Conservation (phyloP, 1,284 basidiomycete species). For the Pholiota adiposa region DNA sequence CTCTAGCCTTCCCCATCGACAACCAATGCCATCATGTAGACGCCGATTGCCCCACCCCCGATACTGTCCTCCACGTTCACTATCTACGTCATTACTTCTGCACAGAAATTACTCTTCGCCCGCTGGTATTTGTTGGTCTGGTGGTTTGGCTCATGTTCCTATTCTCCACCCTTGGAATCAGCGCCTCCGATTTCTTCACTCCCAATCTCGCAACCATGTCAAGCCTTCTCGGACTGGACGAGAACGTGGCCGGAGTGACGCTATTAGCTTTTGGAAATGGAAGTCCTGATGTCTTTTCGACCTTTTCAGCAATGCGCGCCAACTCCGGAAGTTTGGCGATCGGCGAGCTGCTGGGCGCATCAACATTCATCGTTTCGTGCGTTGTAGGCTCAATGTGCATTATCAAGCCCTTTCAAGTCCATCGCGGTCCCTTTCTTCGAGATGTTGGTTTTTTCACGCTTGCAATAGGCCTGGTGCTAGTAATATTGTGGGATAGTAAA, state of each 20-base stretch:
- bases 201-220: slow-evolving; percentile 91
- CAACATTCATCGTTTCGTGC: slow-evolving; percentile 94
- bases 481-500: slow-evolving; percentile 80
- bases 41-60: slow-evolving; percentile 53
- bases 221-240: slow-evolving; percentile 80
- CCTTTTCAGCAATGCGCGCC: slow-evolving; percentile 90
- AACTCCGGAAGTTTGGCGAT: slow-evolving; percentile 90
- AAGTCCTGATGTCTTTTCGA: slow-evolving; percentile 92
- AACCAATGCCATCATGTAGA: slow-evolving; percentile 69
- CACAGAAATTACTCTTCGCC: slow-evolving; percentile 52
- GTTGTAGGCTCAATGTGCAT: slow-evolving; percentile 97
- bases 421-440: slow-evolving; percentile 81
- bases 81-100: slow-evolving; percentile 78
- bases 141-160: slow-evolving; percentile 82
- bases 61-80: slow-evolving; percentile 70
- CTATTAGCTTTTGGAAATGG: slow-evolving; percentile 95
- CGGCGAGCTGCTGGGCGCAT: slow-evolving; percentile 94
- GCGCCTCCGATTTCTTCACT: slow-evolving; percentile 94
- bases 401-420: slow-evolving; percentile 90
- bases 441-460: slow-evolving; percentile 93
- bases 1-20: slow-evolving; percentile 53
- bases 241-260: slow-evolving; percentile 92
- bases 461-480: slow-evolving; percentile 76
- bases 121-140: slow-evolving; percentile 63
- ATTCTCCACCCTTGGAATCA: slow-evolving; percentile 90